Base-by-base conservation (phyloP, 148 eudicot species). In the Mesembryanthemum crystallinum region DNA sequence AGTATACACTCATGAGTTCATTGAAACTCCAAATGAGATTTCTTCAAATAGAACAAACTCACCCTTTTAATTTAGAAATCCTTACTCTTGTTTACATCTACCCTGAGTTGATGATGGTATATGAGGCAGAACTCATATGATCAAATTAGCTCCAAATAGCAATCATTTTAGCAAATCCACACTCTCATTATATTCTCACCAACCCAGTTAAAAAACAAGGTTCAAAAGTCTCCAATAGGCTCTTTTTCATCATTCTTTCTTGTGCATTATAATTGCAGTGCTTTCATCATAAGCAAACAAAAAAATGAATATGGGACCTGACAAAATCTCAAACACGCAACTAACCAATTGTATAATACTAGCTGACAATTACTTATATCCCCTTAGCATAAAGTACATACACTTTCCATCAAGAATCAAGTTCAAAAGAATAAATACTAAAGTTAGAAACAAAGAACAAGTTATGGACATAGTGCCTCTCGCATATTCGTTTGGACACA, bases 341-440 rank as follows among this genome's bases (percentile, higher is more conserved):
- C 58, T 54, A 54, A 54, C 58, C 23, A 17, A 4, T 13, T 13
- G 13, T 4, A 18, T 21, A 54, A 18, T n/a, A n/a, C n/a, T 54
- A 54, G 15, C 7, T 4, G 58, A 18, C 58, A 54, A 8, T 17
- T 20, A 3, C 13, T 54, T 20, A 54, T 17, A 54, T 54, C n/a
- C 21, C 21, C 58, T 54, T 8, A 7, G 17, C 58, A 54, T 54
- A 43, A 63, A 73, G 45, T 62, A 14, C 64, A 25, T 27, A 8
- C n/a, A 74, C 69, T 74, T 74, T 64, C 17, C 29, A 49, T 68
- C 61, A 63, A 21, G 23, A 28, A 61, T 42, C 21, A 59, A 39
- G 54, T 73, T 59, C 64, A 10, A 58, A 18, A 2, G 33, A 42
- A 27, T 29, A 63, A 61, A 35, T 28, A 25, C 6, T 7, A n/a